phyloP scores from a whole-genome alignment of 2,329 filamentous ascomycete species.

The Fusarium kyushuense region DNA sequence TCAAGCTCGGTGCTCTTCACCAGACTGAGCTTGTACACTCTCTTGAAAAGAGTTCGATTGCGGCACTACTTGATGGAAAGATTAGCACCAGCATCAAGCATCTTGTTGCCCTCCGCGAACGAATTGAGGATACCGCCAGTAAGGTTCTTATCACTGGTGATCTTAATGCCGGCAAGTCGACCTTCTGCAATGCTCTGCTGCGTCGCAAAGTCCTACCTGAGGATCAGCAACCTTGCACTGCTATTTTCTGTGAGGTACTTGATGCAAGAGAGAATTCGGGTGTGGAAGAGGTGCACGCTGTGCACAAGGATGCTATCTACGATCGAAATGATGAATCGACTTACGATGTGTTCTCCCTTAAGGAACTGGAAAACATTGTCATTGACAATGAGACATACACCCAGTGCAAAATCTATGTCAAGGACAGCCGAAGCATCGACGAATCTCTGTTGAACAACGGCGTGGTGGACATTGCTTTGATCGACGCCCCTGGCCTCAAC shows the following conservation, averaged over 20 bases:
- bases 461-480: slow-evolving; percentile 96
- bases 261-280: slow-evolving; percentile 92
- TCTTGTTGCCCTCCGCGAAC: slow-evolving; percentile 84
- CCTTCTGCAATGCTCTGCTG: slow-evolving; percentile 97
- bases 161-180: slow-evolving; percentile 96
- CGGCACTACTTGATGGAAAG: slow-evolving; percentile 90
- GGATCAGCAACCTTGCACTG: slow-evolving; percentile 97
- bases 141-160: slow-evolving; percentile 97
- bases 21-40: slow-evolving; percentile 95
- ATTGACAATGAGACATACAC: slow-evolving; percentile 88
- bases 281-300: slow-evolving; percentile 94
- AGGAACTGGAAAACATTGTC: slow-evolving; percentile 88
- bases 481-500: slow-evolving; percentile 95
- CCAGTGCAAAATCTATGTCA: slow-evolving; percentile 97
- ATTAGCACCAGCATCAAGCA: slow-evolving; percentile 95
- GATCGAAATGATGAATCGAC: slow-evolving; percentile 93
- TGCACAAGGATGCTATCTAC: slow-evolving; percentile 84
- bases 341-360: slow-evolving; percentile 85
- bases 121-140: slow-evolving; percentile 96
- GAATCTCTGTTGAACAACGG: slow-evolving; percentile 97
- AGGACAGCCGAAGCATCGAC: slow-evolving; percentile 87
- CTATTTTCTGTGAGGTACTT: slow-evolving; percentile 97
- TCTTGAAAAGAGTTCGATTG: slow-evolving; percentile 90
- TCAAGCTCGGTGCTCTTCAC: slow-evolving; percentile 87
- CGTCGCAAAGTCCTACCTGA: slow-evolving; percentile 93